Base-by-base conservation (phyloP, 345 rosid genomes). In the Corchorus olitorius region DNA sequence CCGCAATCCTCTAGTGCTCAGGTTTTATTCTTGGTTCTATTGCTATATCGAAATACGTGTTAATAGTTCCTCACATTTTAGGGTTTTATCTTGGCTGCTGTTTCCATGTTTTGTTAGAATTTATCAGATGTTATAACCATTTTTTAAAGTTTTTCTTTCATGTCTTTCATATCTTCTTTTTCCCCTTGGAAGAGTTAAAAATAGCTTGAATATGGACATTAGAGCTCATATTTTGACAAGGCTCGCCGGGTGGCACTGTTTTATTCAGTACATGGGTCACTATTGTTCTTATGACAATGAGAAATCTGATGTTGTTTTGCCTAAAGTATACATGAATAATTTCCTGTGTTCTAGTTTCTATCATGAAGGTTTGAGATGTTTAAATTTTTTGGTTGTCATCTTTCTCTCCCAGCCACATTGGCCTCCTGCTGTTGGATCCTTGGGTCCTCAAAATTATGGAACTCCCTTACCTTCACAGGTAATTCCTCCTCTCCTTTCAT, bases 1-100 rank as follows among this genome's bases (percentile, higher is more conserved):
- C 82, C 90, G 79, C 97, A 85, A 58, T 80, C 91, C 53, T 85
- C 97, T 37, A 90, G 90, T 75, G 61, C 86, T 4, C 97, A 91
- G 92, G 96, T 91, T 76, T 56, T 66, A 53, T 56, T 72, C 33
- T 67, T 71, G 33, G 34, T 20, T 50, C 73, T 20, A 63, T 54
- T 66, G 63, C 60, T 58, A 37, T 65, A 75, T 10, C 12, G 39
- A 65, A 82, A 76, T 35, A 75, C 65, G 76, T 72, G 73, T 45
- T 34, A 56, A 27, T 22, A 58, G 34, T 34, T 17, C 20, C 34
- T 58, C 20, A 12, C n/a, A 20, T 35, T 41, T 37, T 58, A 12
- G 22, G 76, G 37, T 55, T 20, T 41, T 43, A 60, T 59, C 41
- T 59, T 56, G 3, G 41, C 46, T 73, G 16, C 66, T 43, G 20